These are phyloP conservation scores for Rhynchospora tenuis DNA, from an alignment of 176 grass and related monocot genomes.

Conservation along the genomic window DNA sequence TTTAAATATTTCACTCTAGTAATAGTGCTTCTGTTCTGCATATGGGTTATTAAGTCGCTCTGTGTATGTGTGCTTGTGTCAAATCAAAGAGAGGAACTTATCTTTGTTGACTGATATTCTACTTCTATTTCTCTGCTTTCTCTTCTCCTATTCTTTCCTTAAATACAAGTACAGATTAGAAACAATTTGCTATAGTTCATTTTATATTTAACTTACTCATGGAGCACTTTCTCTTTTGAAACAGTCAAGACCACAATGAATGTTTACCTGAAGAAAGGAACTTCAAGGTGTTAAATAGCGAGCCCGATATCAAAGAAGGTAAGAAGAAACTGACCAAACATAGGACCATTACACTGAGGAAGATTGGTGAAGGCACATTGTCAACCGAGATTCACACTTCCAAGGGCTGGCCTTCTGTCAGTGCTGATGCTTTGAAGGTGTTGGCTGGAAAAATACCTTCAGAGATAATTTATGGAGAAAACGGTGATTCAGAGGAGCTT, in stretches of 20 bases:
- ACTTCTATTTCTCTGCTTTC: background rate
- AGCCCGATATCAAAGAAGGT: slow-evolving; percentile 25
- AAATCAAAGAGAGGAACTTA: background rate
- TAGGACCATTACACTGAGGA: slow-evolving; percentile 50
- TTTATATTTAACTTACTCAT: background rate
- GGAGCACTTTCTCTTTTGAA: background rate
- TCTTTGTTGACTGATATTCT: background rate
- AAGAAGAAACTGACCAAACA: slow-evolving; percentile 58
- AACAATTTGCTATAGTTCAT: background rate
- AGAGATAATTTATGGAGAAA: slow-evolving; percentile 40
- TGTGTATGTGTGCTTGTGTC: background rate
- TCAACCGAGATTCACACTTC: slow-evolving; percentile 58
- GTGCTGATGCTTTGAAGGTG: slow-evolving; percentile 64
- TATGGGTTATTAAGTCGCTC: background rate
- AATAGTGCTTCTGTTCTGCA: background rate
- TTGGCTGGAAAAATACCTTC: slow-evolving; percentile 65
- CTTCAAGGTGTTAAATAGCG: slow-evolving; percentile 70
- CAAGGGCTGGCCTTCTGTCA: slow-evolving; percentile 75
- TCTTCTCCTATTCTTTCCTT: background rate
- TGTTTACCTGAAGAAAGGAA: slow-evolving; percentile 48
- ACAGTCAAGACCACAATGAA: slow-evolving; percentile 52
- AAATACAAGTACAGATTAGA: background rate
- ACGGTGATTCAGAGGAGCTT: slow-evolving; percentile 43
- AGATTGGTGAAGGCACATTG: slow-evolving; percentile 47
- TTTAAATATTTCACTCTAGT: slow-evolving; percentile 2